Evolutionary conservation across 2,329 filamentous ascomycete species (phyloP), one percentile per base, ranked within the genome.

Genomic region (Westerdykella ornata): DNA sequence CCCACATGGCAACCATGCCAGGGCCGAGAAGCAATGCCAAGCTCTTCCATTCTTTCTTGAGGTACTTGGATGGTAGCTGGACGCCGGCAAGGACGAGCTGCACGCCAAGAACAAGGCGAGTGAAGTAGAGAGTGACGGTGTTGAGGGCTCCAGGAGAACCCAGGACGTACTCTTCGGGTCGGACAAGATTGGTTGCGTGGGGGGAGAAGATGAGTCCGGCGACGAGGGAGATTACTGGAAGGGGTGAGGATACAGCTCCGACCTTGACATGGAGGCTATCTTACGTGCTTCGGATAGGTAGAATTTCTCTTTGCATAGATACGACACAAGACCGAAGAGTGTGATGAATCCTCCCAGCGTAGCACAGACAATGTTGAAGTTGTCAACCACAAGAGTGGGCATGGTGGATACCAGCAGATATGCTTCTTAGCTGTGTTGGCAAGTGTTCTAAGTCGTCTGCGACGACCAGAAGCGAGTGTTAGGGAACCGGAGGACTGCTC

Each of bases 81-180:
- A 95, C 81, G 5, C 89, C 89, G 0, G 88, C 88, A 5, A 96
- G 73, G 7, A 95, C 86, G 9, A 96, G 77, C 67, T 96, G 89
- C 2, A 96, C 85, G 3, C 89, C 89, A 0, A 96, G 78, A 0
- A 95, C 89, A 0, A 96, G 76, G 1, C 89, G 80, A 0, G 84
- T 84, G 67, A 96, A 95, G 65, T 85, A 85, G 48, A 94, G 72
- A 0, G 86, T 95, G 46, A 89, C 82, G 7, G 74, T 70, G 44
- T 87, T 76, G 33, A 95, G 71, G 37, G 81, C 80, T 26, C 74
- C 65, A 7, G 68, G 60, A 15, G 69, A 68, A 16, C 71, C 72
- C 49, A 74, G 62, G 4, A 86, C 85, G 69, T 94, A 95, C 5
- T 89, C 80, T 6, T 83, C 67, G 0, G 68, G 89, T 34, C 78